phyloP scores from a whole-genome alignment of 148 eudicot genomes.

The Rhododendron simsii region DNA sequence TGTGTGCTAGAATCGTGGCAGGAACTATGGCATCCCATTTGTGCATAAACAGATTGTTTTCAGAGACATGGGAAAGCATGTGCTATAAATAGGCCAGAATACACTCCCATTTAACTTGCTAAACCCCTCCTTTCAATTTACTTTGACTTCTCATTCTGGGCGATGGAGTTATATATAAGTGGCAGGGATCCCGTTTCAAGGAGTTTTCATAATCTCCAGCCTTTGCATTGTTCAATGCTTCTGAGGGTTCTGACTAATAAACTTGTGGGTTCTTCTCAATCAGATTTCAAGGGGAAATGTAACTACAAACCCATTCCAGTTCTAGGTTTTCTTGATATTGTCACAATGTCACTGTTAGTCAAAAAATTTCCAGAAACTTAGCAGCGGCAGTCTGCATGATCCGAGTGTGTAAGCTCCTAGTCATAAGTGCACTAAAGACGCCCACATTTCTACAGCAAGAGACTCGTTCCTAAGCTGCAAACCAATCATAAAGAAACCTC shows the following conservation, averaged over 20 bases:
- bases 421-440: neutral
- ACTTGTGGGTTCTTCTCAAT: neutral
- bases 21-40: neutral
- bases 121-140: neutral
- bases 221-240: neutral
- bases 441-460: neutral
- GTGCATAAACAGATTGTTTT: neutral
- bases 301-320: neutral
- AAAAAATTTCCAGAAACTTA: neutral
- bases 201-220: neutral
- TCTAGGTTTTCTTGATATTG: neutral
- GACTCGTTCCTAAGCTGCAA: neutral
- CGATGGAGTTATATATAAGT: neutral
- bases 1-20: neutral
- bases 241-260: neutral
- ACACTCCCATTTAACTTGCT: conserved; percentile 1
- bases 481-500: neutral
- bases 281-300: neutral
- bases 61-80: neutral
- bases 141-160: neutral
- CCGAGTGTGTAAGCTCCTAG: neutral
- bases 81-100: neutral
- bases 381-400: neutral
- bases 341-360: neutral
- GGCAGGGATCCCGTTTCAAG: neutral